Base-by-base conservation (phyloP, 352 stramenopile species). In the Phytophthora meadii region DNA sequence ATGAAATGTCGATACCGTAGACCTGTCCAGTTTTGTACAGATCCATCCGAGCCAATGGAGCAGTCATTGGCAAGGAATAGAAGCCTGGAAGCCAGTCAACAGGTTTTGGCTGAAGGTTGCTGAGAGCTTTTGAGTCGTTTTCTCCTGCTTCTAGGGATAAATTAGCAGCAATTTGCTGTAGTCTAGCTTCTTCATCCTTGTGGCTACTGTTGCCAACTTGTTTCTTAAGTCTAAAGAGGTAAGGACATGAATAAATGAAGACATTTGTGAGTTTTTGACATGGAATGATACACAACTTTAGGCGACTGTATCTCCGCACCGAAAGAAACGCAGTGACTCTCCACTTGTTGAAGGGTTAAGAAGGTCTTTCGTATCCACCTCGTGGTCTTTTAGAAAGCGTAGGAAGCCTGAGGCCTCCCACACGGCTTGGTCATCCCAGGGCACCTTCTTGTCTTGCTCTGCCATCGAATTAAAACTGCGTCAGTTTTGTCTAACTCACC, bases 1-100 rank as follows among this genome's bases (percentile, higher is more conserved):
- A 95, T 15, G 88, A 90, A 9, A 87, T 82, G 50, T 96, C 88
- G 41, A 97, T 94, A 28, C 88, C 89, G 48, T 92, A 95, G n/a
- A 92, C 47, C 60, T 87, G 54, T 2, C 82, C 84, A 9, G 65
- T 34, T 34, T 73, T 51, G 52, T 94, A 92, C 15, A 88, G 51
- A 32, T 65, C 61, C 11, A 85, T 59, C 14, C 70, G 69, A 17
- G 79, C 72, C 25, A 94, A 70, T 41, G 79, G 76, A 10, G 67
- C 68, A 14, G 72, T 51, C 24, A 70, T 70, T 28, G 86, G 82
- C 22, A 94, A 66, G 40, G 76, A 87, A 54, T 84, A 94, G 65
- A 94, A 94, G 44, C 70, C 70, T 24, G 64, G 60, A 39, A 92
- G 65, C 86, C 86, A 94, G 0, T 50, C 1, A 15, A 90, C 77